Evolutionary conservation across 2,329 filamentous ascomycete species (phyloP), one percentile per base, ranked within the genome.

Genomic region (Microsporum ferrugineum): DNA sequence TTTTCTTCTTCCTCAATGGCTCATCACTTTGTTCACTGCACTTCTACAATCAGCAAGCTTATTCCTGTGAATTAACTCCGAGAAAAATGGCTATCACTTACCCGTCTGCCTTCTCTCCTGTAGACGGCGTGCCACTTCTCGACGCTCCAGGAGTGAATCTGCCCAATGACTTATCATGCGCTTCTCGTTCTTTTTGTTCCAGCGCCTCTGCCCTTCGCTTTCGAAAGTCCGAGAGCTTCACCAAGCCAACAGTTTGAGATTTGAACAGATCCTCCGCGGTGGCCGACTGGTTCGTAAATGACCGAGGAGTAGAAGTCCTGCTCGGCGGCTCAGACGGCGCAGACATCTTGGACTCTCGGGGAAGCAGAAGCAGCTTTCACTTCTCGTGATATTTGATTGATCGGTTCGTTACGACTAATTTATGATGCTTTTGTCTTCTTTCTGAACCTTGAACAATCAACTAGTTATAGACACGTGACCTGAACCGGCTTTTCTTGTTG

Each of bases 141-240:
- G 80, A 81, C 60, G 71, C 76, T 65, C 73, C 71, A 17, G 75
- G 67, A 43, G 73, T 69, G 62, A 76, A 68, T 63, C 75, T 71
- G 1, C 75, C 75, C 8, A 82, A 70, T 31, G 82, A 78, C 45
- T 79, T 81, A 66, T 89, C 87, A 69, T 86, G 84, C 10, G 84
- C 86, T 69, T 94, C 89, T 69, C 88, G 84, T 70, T 94, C 89
- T 70, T 94, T 92, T 71, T 89, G 86, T 73, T 96, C 92, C 56
- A 96, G 79, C n/a, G 91, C 89, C 75, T 96, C 90, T 67, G 91
- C 91, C 74, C 92, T 89, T 63, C 94, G 86, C 77, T 99, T 97
- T 74, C 92, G 90, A 74, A 95, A 97, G 72, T 97, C 94, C 66
- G 89, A 90, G 49, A 96, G 85, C 62, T 89, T 84, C 59, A 97